Percentiles rank a stretch among this genome's conserved stretches.
Evolutionary conservation across 208 protist genomes (phyloP).

Genomic region (Strigomonas culicis): DNA sequence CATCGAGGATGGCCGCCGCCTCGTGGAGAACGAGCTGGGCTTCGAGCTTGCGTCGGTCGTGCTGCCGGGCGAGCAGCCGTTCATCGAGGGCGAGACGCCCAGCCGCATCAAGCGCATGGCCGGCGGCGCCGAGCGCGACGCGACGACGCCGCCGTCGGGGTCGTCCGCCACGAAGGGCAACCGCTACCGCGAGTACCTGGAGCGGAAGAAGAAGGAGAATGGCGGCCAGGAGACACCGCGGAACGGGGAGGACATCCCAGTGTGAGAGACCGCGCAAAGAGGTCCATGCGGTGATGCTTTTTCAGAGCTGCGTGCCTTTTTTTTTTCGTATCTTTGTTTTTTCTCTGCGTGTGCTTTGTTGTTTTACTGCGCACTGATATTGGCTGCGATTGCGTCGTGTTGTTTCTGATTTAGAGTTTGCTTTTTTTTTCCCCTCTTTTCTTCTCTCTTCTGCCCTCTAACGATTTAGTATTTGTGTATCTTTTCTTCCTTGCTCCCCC

Average conservation of each 20-base stretch:
- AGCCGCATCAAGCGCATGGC: not conserved
- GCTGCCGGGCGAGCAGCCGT: conserved; percentile 29
- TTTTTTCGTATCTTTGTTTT: conserved; percentile 8
- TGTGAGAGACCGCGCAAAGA: no score
- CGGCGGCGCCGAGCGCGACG: not conserved
- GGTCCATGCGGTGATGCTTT: no score
- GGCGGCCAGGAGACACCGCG: not conserved
- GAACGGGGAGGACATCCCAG: not conserved
- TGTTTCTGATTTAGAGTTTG: not conserved
- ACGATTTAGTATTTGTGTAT: conserved; percentile 4
- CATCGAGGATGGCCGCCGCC: conserved; percentile 70
- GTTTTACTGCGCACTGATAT: not conserved
- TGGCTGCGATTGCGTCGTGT: not conserved
- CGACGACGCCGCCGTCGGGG: conserved; percentile 3
- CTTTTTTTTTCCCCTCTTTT: not conserved
- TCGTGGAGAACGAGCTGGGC: conserved; percentile 70
- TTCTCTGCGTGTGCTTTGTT: conserved; percentile 3
- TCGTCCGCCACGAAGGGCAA: conserved; percentile 23
- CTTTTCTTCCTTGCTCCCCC: conserved; percentile 10
- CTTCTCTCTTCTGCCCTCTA: no score
- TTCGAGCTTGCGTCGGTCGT: conserved; percentile 49
- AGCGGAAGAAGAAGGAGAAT: conserved; percentile 29
- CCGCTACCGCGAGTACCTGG: conserved; percentile 75
- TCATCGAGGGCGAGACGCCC: conserved; percentile 6
- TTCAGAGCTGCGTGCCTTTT: not conserved